Percentiles rank a stretch among this genome's conserved stretches.
These are phyloP conservation scores for Enterocytospora artemiae DNA, from an alignment of 371 early-diverging fungal species.

Conservation along the genomic window DNA sequence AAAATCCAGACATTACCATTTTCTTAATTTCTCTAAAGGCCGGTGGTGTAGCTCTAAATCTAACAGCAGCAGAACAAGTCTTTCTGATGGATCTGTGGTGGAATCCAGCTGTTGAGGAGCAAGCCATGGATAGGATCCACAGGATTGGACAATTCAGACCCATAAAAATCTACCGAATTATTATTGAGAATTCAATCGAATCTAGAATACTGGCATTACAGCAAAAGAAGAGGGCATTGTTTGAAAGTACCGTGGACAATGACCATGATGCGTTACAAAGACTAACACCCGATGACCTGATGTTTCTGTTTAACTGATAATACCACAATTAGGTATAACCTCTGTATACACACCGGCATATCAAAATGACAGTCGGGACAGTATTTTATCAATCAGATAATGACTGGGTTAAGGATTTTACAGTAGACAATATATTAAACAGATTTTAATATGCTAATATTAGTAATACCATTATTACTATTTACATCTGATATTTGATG, in stretches of 20 bases:
- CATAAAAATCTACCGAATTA: slow-evolving; percentile 57
- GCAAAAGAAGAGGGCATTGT: slow-evolving; percentile 81
- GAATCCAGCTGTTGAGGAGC: slow-evolving; percentile 59
- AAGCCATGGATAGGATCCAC: slow-evolving; percentile 59
- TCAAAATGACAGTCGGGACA: too few species aligned
- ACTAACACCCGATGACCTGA: slow-evolving; percentile 37
- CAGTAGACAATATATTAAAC: too few species aligned
- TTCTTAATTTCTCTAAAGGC: slow-evolving; percentile 79
- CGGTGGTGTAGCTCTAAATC: slow-evolving; percentile 58
- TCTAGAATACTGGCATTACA: slow-evolving; percentile 72
- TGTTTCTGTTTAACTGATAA: slow-evolving; percentile 35
- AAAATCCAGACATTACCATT: slow-evolving; percentile 61
- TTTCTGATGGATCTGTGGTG: slow-evolving; percentile 58
- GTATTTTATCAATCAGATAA: too few species aligned
- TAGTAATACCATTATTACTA: too few species aligned
- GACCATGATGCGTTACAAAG: slow-evolving; percentile 33
- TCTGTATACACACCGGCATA: too few species aligned
- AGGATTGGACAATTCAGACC: slow-evolving; percentile 57
- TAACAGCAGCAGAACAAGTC: slow-evolving; percentile 59
- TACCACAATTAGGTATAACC: too few species aligned
- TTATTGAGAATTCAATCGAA: slow-evolving; percentile 55
- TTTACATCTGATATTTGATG: too few species aligned
- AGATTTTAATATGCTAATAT: too few species aligned
- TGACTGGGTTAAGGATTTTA: too few species aligned
- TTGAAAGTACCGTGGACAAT: slow-evolving; percentile 74